Percentiles rank a stretch among this genome's conserved stretches.
Conservation (phyloP, 352 stramenopile species). For the Phytopythium helicoides region DNA sequence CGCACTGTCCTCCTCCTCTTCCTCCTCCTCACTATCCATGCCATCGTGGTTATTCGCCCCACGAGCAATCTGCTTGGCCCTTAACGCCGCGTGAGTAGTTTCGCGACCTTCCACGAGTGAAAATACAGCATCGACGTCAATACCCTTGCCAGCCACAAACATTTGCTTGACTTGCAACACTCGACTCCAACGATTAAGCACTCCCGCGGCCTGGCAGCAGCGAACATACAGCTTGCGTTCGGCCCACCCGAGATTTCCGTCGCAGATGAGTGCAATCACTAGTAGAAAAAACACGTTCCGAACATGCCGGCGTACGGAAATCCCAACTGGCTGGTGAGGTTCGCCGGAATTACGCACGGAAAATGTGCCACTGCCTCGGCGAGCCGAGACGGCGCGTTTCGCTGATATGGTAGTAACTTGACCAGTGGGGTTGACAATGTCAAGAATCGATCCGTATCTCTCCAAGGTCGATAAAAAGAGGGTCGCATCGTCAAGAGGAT, state of each 20-base stretch:
- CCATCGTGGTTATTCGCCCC: no score
- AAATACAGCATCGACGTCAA: conserved; percentile 31
- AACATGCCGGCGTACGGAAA: conserved; percentile 22
- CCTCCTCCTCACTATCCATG: not conserved
- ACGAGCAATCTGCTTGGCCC: no score
- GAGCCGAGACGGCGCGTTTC: not conserved
- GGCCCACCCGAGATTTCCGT: conserved; percentile 40
- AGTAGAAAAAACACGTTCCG: conserved; percentile 48
- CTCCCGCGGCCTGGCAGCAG: conserved; percentile 28
- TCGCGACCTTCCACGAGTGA: conserved; percentile 22
- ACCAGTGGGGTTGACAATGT: not conserved
- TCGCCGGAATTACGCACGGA: not conserved
- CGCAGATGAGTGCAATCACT: conserved; percentile 39
- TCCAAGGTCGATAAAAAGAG: conserved; percentile 23
- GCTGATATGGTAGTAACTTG: not conserved
- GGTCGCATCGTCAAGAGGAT: conserved; percentile 35
- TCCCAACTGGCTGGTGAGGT: not conserved
- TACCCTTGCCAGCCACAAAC: conserved; percentile 33
- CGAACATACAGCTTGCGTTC: conserved; percentile 41
- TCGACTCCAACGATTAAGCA: conserved; percentile 36
- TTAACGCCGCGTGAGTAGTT: no score
- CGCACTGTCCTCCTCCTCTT: conserved; percentile 1
- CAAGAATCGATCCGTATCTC: conserved; percentile 9
- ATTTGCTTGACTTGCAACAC: conserved; percentile 37
- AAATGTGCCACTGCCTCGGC: not conserved